Base-by-base conservation (phyloP, 2,329 filamentous ascomycete species). In the Pseudogymnoascus pannorum region DNA sequence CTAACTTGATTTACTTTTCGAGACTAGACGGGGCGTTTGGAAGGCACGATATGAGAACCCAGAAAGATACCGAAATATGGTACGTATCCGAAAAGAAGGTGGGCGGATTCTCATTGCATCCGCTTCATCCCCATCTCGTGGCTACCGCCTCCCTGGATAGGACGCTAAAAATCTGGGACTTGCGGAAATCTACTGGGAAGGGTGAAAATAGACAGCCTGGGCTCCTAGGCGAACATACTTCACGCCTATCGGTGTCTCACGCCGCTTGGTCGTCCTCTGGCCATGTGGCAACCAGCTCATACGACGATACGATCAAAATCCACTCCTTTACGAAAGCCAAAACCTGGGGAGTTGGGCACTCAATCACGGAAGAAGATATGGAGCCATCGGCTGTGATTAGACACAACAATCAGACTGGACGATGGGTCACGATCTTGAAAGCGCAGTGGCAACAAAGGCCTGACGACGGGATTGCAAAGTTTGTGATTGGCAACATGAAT, bases 401-500 rank as follows among this genome's bases (percentile, higher is more conserved):
- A 9, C 94, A 99, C 70, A 99, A 99, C 71, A 97, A 96, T 70
- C 94, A 99, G 76, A 97, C 92, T 0, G 94, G 93, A 0, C 82
- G 92, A 61, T 97, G 91, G 91, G 92, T 97, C 0, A 96, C 91
- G 0, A 96, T 83, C 33, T 73, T 80, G 71, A 95, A 81, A 81
- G 94, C 72, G 0, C 91, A 96, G 68, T 99, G 94, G 94, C 94
- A 99, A 73, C 79, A 83, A 31, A 81, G 83, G 51, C 93, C 94
- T 0, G 77, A 81, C 33, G 91, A 94, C 62, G 87, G 87, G 6
- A 85, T 95, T 4, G 87, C 96, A 65, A 91, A 93, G 64, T 92
- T 99, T 68, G 89, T 86, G 22, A 93, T 99, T 62, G 94, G 91
- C 1, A 99, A 97, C 68, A 97, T 97, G 94, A 96, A 96, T 71